These are phyloP conservation scores for Cordyceps cateniannulata DNA, from an alignment of 2,329 filamentous ascomycete genomes.

Conservation along the genomic window DNA sequence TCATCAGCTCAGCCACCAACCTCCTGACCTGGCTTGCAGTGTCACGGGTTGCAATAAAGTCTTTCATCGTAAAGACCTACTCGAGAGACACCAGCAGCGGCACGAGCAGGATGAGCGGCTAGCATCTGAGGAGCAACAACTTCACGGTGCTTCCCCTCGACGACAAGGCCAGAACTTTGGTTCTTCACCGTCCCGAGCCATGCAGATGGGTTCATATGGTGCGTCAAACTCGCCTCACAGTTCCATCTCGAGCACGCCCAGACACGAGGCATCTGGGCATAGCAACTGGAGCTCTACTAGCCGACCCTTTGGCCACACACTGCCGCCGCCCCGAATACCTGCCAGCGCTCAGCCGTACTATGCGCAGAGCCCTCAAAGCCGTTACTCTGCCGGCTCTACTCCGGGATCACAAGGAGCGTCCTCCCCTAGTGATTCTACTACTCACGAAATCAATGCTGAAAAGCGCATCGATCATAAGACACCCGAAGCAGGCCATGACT, in stretches of 20 bases:
- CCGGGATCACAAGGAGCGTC: background rate
- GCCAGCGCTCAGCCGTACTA: constrained; percentile 9
- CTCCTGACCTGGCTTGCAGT: constrained; percentile 44
- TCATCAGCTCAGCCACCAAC: constrained; percentile 54
- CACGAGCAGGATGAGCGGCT: constrained; percentile 31
- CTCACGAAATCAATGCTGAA: background rate
- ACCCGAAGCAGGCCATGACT: constrained; percentile 15
- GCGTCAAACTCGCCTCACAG: background rate
- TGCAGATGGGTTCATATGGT: constrained; percentile 17
- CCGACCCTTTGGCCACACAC: constrained; percentile 8
- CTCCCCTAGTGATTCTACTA: background rate
- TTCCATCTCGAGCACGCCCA: constrained; percentile 11
- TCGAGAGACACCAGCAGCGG: constrained; percentile 49
- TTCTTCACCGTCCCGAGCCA: constrained; percentile 14
- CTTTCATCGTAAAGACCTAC: constrained; percentile 53
- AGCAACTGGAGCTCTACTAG: background rate
- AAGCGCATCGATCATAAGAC: background rate
- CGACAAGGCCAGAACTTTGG: constrained; percentile 12
- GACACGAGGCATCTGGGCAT: constrained; percentile 2
- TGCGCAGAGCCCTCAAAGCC: constrained; percentile 2
- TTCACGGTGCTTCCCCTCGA: background rate
- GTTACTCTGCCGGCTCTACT: constrained; percentile 1
- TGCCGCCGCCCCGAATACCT: constrained; percentile 7
- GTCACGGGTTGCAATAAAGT: constrained; percentile 48
- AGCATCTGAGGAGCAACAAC: background rate